phyloP scores from a whole-genome alignment of 1,139 yeast genomes.

The Petasospora rhodanensis region DNA sequence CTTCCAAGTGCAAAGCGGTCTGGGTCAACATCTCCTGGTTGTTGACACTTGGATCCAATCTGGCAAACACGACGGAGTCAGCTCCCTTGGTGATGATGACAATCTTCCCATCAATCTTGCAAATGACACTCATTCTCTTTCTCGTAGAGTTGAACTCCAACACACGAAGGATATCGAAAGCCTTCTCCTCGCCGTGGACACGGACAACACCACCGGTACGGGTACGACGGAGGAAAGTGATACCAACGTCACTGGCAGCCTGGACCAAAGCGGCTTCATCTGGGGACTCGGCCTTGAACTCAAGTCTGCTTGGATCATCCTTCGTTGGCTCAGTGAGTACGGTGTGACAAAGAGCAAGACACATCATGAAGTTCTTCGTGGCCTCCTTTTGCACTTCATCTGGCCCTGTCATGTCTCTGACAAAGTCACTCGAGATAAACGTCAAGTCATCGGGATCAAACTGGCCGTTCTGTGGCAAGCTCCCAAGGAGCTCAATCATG shows the following conservation, averaged over 20 bases:
- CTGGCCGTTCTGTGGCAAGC: constrained; percentile 48
- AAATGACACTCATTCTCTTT: constrained; percentile 93
- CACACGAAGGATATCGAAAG: constrained; percentile 70
- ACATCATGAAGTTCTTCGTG: constrained; percentile 76
- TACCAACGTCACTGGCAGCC: constrained; percentile 91
- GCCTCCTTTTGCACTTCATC: constrained; percentile 52
- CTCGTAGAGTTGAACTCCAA: constrained; percentile 88
- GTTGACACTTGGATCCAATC: constrained; percentile 38
- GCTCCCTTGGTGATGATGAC: constrained; percentile 87
- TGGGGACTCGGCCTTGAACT: constrained; percentile 93
- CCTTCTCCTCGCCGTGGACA: constrained; percentile 68
- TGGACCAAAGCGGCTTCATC: constrained; percentile 96
- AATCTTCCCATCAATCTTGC: constrained; percentile 49
- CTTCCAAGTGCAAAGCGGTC: constrained; percentile 84
- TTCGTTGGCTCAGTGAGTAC: constrained; percentile 74
- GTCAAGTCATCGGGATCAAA: constrained; percentile 60
- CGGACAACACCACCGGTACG: constrained; percentile 66
- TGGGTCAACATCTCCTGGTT: constrained; percentile 40
- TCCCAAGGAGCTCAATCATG: constrained; percentile 57
- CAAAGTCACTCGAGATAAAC: constrained; percentile 69
- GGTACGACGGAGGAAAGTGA: constrained; percentile 70
- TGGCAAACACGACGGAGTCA: constrained; percentile 12
- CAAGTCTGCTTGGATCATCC: constrained; percentile 51
- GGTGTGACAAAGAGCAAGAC: constrained; percentile 87
- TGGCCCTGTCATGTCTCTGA: constrained; percentile 48